A percentile compares a stretch with the other conserved stretches of the same genome.
Conservation (phyloP, 2,329 filamentous ascomycete genomes). For the Verticillium zaregamsianum region DNA sequence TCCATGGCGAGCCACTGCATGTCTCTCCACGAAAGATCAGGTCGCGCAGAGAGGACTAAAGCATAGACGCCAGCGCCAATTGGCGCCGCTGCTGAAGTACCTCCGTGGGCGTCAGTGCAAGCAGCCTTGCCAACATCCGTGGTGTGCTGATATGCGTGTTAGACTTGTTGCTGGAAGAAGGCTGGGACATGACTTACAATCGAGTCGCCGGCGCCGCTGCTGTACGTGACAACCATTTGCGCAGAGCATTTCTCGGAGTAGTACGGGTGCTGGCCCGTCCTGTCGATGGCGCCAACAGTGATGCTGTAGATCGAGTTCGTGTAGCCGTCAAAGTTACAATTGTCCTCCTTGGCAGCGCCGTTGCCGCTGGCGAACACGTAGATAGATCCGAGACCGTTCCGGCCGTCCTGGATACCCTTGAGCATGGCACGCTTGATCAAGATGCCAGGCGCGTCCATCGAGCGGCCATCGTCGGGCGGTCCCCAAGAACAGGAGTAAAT, state of each 20-base stretch:
- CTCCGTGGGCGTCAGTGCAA: slow-evolving; percentile 81
- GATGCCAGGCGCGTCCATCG: slow-evolving; percentile 90
- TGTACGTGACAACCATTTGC: slow-evolving; percentile 93
- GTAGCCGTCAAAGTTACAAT: slow-evolving; percentile 99
- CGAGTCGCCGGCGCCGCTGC: slow-evolving; percentile 80
- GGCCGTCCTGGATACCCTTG: slow-evolving; percentile 85
- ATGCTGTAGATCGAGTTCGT: slow-evolving; percentile 99
- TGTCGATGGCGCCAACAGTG: slow-evolving; percentile 88
- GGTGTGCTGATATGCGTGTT: slow-evolving; percentile 58
- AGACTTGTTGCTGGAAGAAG: slow-evolving; percentile 6
- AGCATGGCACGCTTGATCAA: slow-evolving; percentile 88
- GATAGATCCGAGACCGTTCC: slow-evolving; percentile 78
- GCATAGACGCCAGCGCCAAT: slow-evolving; percentile 90
- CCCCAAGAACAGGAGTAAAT: slow-evolving; percentile 99
- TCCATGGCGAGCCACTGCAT: slow-evolving; percentile 86
- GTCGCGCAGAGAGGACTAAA: slow-evolving; percentile 77
- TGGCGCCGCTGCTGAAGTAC: slow-evolving; percentile 92
- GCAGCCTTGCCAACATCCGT: slow-evolving; percentile 84
- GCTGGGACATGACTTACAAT: slow-evolving; percentile 52
- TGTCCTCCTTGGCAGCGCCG: slow-evolving; percentile 80
- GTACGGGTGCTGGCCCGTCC: slow-evolving; percentile 82
- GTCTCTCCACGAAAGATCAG: slow-evolving; percentile 89
- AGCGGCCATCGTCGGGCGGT: slow-evolving; percentile 84
- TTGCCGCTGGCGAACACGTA: slow-evolving; percentile 98
- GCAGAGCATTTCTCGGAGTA: slow-evolving; percentile 97